Evolutionary conservation across 2,329 filamentous ascomycete genomes (phyloP).

Genomic region (Monilinia fructigena): DNA sequence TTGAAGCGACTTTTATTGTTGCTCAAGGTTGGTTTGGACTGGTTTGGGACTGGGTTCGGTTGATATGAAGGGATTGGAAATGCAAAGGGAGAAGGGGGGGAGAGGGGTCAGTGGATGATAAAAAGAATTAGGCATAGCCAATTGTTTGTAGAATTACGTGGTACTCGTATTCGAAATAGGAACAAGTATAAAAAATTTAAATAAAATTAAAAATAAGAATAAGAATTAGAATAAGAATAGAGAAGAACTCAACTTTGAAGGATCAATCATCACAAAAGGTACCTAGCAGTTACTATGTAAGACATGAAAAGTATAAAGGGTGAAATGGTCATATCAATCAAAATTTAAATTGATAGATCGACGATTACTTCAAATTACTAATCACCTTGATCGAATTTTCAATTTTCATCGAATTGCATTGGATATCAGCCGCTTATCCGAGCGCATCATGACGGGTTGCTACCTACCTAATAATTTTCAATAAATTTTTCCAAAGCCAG

Average conservation of each 20-base stretch:
- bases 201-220: not conserved
- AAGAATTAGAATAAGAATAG: not conserved
- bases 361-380: not conserved
- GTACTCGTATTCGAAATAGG: not conserved
- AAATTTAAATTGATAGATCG: not conserved
- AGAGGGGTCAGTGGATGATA: slow-evolving; percentile 7
- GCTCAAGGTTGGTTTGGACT: not conserved
- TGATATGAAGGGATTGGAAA: slow-evolving; percentile 11
- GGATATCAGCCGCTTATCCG: slow-evolving; percentile 7
- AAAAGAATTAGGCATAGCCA: not conserved
- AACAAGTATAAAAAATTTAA: not conserved
- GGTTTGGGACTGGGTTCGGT: not conserved
- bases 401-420: not conserved
- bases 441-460: not conserved
- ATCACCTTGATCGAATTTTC: no score
- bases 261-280: no score
- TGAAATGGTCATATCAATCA: not conserved
- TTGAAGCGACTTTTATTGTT: not conserved
- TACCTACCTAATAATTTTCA: no score
- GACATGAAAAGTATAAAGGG: no score
- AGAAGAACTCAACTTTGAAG: slow-evolving; percentile 6
- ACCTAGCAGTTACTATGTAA: no score
- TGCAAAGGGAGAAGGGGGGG: not conserved
- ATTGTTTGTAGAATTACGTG: not conserved
- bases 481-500: not conserved